phyloP scores from a whole-genome alignment of 2,329 filamentous ascomycete genomes.

The Parafenestella ontariensis region DNA sequence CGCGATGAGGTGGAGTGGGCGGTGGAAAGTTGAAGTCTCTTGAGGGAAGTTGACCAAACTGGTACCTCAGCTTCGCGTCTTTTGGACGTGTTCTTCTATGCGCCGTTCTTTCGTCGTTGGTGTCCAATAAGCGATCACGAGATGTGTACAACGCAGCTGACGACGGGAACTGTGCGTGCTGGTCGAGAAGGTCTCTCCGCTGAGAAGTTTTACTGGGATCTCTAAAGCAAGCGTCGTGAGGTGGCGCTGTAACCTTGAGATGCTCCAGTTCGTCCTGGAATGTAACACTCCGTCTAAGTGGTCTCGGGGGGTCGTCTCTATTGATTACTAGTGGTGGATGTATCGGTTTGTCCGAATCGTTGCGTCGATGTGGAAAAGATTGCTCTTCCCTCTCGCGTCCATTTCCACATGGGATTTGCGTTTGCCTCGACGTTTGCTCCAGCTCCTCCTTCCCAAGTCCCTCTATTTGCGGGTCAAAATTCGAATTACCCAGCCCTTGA shows the following conservation, averaged over 20 bases:
- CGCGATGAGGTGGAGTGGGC: not conserved
- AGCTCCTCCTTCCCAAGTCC: not conserved
- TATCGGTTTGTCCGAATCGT: not conserved
- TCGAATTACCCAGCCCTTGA: not conserved
- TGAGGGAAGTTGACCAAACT: slow-evolving; percentile 13
- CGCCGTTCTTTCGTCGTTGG: not conserved
- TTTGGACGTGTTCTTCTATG: slow-evolving; percentile 11
- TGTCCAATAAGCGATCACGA: slow-evolving; percentile 2
- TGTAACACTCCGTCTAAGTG: not conserved
- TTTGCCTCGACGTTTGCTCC: not conserved
- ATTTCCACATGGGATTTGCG: not conserved
- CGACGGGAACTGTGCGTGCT: slow-evolving; percentile 2
- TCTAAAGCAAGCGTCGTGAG: not conserved
- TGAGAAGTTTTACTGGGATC: not conserved
- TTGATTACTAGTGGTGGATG: not conserved
- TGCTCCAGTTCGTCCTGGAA: not conserved
- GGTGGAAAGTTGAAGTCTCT: not conserved
- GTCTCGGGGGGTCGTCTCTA: not conserved
- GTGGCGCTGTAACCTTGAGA: not conserved
- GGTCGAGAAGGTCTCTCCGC: not conserved
- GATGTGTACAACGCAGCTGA: not conserved
- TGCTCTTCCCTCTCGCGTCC: not conserved
- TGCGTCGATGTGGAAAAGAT: not conserved
- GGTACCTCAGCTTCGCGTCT: slow-evolving; percentile 16
- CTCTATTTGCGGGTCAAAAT: not conserved